Base-by-base conservation (phyloP, 2,329 filamentous ascomycete genomes). In the Arthrinium puccinioides region DNA sequence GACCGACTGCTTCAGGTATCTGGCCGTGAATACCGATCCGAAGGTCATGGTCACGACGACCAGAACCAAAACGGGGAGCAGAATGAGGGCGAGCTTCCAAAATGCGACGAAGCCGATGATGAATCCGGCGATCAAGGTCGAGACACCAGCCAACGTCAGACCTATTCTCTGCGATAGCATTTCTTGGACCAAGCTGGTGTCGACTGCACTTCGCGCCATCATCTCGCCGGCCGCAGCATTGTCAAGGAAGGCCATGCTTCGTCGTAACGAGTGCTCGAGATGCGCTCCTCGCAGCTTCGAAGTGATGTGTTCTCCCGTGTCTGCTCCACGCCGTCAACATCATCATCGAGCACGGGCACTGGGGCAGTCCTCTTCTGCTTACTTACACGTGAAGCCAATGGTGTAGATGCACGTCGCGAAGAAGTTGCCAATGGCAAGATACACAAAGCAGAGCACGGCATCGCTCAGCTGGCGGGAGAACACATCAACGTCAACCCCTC, bases 1-100 rank as follows among this genome's bases (percentile, higher is more conserved):
- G 33, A 96, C 69, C 2, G 84, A 83, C 39, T 77, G 66, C 61
- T 87, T 89, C 61, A 82, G 89, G 60, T 75, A 90, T 57, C 81
- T 87, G 55, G 94, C 69, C 49, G 95, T 83, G 52, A 87, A 84
- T 3, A 63, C 66, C 5, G 83, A 86, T 9, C 84, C 79, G 33
- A 69, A 64, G 31, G 81, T 85, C 79, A 94, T 92, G 46, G 83
- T 72, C 13, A 84, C 44, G 11, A 86, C 61, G 34, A 97, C 77
- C 2, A 87, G 85, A 29, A 90, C 29, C 16, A 28, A 21, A 13
- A 19, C 29, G 34, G 34, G n/a, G n/a, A 21, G 18, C 20, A 36
- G 15, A 13, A 40, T 27, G 20, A 40, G 38, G 1, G 16, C 33
- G 2, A 25, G 18, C 20, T 36, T 40, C 38, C 38, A 40, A 11